Base-by-base conservation (phyloP, 495 filamentous ascomycete genomes). In the Pseudevernia furfuracea region DNA sequence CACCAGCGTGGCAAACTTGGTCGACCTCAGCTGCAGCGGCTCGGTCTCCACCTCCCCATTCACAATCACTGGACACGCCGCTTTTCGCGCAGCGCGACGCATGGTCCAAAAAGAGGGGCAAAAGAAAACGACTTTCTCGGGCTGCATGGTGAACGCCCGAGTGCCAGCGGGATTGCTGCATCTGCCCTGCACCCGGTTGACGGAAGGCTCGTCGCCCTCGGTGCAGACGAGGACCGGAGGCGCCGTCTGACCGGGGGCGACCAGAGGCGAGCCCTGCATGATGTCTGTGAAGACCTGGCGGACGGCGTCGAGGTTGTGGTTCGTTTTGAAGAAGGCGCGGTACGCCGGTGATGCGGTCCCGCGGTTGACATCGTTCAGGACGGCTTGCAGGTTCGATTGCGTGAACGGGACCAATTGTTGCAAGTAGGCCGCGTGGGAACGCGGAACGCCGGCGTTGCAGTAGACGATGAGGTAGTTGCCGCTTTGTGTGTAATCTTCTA, bases 311-410 rank as follows among this genome's bases (percentile, higher is more conserved):
- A 53, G 49, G 28, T 32, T 53, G 2, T 53, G 1, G 28, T 32
- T 53, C 4, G 49, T 30, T 53, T 53, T 53, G 49, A 53, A 53
- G 12, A 53, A 53, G 14, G 49, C 28, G 12, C 49, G 49, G 49
- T 30, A 53, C 4, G 49, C 49, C 1, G 49, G 49, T 14, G 49
- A 32, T 53, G 49, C 25, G 11, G 49, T 53, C 4, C 49, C 49
- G 4, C 25, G 49, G 14, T 53, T 14, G 11, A 32, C 12, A 19
- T 53, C 49, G 1, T 1, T 53, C 14, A 32, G 49, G 28, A 53
- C 49, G 28, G 49, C 49, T 32, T 32, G 25, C 14, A 32, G 14
- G 14, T 17, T 14, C 3, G 49, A 53, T 32, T 53, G 49, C 49
- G 19, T 53, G 49, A 17, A 53, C 0, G 49, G 49, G 14, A 53